Conservation (phyloP, 139 green algal genomes). For the Volvox africanus region DNA sequence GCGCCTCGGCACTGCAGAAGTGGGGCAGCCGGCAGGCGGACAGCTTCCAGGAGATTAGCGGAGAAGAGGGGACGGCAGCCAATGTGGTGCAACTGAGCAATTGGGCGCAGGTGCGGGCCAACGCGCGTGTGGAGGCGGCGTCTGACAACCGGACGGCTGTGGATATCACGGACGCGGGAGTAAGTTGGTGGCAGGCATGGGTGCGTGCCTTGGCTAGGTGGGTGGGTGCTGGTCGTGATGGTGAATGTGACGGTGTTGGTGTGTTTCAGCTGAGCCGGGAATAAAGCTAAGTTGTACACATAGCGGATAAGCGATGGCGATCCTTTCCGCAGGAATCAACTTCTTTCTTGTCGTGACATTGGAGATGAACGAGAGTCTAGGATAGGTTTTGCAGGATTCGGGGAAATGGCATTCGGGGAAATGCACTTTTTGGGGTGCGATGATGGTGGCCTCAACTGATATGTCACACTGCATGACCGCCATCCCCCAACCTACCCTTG, state of each 20-base stretch:
- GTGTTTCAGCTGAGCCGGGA: too few relatives aligned
- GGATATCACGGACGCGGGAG: conserved; percentile 52
- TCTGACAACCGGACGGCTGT: conserved; percentile 65
- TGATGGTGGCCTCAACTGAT: not conserved
- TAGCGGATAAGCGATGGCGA: too few relatives aligned
- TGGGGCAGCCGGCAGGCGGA: conserved; percentile 50
- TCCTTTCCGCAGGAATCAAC: too few relatives aligned
- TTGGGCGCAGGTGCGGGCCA: conserved; percentile 64
- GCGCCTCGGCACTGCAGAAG: conserved; percentile 79
- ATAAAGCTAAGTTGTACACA: too few relatives aligned
- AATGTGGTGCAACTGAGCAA: conserved; percentile 79
- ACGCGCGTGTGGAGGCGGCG: conserved; percentile 60
- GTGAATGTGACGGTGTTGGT: too few relatives aligned
- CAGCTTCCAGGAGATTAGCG: conserved; percentile 69
- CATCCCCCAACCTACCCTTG: not conserved
- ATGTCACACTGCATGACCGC: not conserved
- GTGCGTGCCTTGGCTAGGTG: not conserved
- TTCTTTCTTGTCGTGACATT: too few relatives aligned
- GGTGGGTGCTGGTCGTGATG: not conserved
- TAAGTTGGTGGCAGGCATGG: not conserved
- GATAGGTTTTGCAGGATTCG: too few relatives aligned
- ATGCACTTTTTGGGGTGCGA: too few relatives aligned
- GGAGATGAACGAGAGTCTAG: too few relatives aligned
- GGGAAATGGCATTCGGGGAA: too few relatives aligned
- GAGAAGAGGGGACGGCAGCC: conserved; percentile 61